Conservation (phyloP, 2,329 filamentous ascomycete genomes). For the Torrubiella hemipterigena region DNA sequence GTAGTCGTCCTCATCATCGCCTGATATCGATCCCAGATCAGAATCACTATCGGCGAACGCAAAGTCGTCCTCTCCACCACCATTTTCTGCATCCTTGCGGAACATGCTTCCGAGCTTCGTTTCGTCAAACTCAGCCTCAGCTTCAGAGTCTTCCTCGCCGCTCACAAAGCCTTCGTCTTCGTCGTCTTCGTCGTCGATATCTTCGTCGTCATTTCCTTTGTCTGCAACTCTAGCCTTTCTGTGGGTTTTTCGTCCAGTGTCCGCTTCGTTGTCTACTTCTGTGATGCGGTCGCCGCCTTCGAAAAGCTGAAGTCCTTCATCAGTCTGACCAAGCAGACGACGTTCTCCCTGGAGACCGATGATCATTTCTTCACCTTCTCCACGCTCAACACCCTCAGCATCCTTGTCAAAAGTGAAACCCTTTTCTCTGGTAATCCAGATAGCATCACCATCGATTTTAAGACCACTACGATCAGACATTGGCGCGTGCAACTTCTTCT, state of each 20-base stretch:
- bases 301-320: slow-evolving; percentile 78
- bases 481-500: slow-evolving; percentile 89
- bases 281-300: slow-evolving; percentile 60
- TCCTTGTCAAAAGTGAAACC: slow-evolving; percentile 64
- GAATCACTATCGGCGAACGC: slow-evolving; percentile 96
- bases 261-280: slow-evolving; percentile 37
- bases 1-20: slow-evolving; percentile 31
- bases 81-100: slow-evolving; percentile 36
- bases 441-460: slow-evolving; percentile 91
- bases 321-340: slow-evolving; percentile 68
- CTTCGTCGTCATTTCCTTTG: slow-evolving; percentile 44
- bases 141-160: slow-evolving; percentile 38
- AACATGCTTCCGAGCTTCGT: slow-evolving; percentile 50
- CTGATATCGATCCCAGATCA: slow-evolving; percentile 79
- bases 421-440: slow-evolving; percentile 69
- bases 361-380: slow-evolving; percentile 92
- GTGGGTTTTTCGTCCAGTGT: slow-evolving; percentile 49
- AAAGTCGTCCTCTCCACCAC: slow-evolving; percentile 55
- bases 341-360: slow-evolving; percentile 78
- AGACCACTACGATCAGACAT: slow-evolving; percentile 97
- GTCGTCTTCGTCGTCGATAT: slow-evolving; percentile 42
- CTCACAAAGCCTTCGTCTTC: slow-evolving; percentile 42
- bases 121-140: slow-evolving; percentile 46
- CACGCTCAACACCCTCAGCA: slow-evolving; percentile 58
- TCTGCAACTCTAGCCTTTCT: slow-evolving; percentile 46